Evolutionary conservation across 2,329 filamentous ascomycete species (phyloP), one percentile per base, ranked within the genome.

Genomic region (Fusarium sp.): DNA sequence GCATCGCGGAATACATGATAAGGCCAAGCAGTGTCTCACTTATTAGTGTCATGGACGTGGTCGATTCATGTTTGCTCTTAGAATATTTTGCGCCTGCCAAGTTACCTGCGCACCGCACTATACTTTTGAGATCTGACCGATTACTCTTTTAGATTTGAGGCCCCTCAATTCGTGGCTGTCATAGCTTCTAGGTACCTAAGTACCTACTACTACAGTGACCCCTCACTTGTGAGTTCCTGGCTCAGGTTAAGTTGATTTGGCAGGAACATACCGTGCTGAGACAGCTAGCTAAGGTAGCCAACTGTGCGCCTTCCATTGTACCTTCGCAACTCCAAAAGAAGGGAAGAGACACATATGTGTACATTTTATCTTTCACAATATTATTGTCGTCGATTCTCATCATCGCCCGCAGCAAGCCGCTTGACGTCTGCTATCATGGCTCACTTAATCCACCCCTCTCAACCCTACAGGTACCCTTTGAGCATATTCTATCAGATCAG

Each of bases 401-500:
- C 20, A 54, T 40, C 33, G 28, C 45, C 24, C 46, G 48, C 52
- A 50, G 56, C 49, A 52, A 32, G 47, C 32, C 35, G 28, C 37
- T 41, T 39, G 51, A 33, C 10, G 14, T 33, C 14, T 33, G 14
- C 30, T 7, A 5, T 24, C 43, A 19, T 58, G 26, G 28, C 54
- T 50, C 60, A 68, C 65, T 54, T 48, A 57, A 37, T 39, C 37
- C 35, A 68, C 61, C 49, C 50, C 50, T 56, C 53, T 54, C 44
- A 30, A 50, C 32, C 26, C 28, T 60, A 40, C 28, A 22, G n/a
- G 40, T 30, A 46, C 41, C 32, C 60, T 14, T 37, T 33, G 24
- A 41, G 28, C 40, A 54, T 46, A 57, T 52, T 33, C 48, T 43
- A 57, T 52, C 53, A 57, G 59, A 49, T 53, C 51, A 63, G 43